Base-by-base conservation (phyloP, 2,329 filamentous ascomycete genomes). In the Fusarium foetens region DNA sequence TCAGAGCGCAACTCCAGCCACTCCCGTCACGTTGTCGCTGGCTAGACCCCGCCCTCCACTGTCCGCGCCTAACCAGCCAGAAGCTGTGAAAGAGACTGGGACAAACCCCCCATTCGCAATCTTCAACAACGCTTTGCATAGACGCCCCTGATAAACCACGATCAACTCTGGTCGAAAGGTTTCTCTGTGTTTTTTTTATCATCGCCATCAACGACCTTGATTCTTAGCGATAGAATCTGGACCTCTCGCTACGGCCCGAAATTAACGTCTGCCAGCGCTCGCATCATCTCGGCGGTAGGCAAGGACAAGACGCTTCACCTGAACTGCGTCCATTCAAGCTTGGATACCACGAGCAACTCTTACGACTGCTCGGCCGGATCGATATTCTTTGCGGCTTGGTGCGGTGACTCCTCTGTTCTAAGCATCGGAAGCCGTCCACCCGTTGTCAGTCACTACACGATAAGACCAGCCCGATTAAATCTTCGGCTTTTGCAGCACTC, bases 11-110 rank as follows among this genome's bases (percentile, higher is more conserved):
- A 66, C 68, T 74, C 63, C 71, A 76, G 74, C 75, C 75, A 77
- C 72, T 77, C 75, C 70, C 64, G 70, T 77, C 75, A 76, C 75
- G 75, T 77, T 77, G 75, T 77, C 65, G 63, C 58, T 54, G 53
- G 58, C 58, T 60, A 72, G 72, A 77, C 75, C 75, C 75, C 75
- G 75, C 75, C 74, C 69, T 76, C 63, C 66, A 69, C 72, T 53
- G 68, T 73, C 73, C 66, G 66, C 75, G 75, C 75, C 72, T 74
- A 77, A 77, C 72, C 75, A 75, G 76, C 74, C 75, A 74, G 59
- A 66, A 74, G 64, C 64, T 55, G 73, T 76, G 70, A 75, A 72
- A 75, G 73, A 62, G 60, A 70, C 66, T 31, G 16, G 62, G 45
- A 66, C 54, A 66, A 63, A 58, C 49, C 39, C 58, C 62, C 68